Evolutionary conservation across 345 rosid species (phyloP).

Genomic region (Atalantia buxifolia): DNA sequence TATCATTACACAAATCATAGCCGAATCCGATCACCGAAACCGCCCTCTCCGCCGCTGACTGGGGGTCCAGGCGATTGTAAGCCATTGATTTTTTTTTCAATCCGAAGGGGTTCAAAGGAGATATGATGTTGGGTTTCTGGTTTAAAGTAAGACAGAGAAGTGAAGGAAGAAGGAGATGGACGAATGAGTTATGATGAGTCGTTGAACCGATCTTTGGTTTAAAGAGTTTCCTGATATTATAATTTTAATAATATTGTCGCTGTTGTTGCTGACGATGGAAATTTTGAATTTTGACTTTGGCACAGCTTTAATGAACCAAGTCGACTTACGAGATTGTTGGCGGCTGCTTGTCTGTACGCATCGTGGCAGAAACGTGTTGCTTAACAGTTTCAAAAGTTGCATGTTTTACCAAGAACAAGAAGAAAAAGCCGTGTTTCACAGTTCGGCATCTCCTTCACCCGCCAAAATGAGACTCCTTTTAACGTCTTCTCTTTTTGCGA

Average conservation of each 20-base stretch:
- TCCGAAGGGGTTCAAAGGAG: neutral
- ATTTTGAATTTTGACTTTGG: conserved; percentile 12
- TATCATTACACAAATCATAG: conserved; percentile 57
- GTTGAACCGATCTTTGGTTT: conserved; percentile 33
- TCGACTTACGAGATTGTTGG: neutral
- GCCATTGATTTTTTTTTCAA: conserved; percentile 32
- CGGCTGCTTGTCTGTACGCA: neutral
- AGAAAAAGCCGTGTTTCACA: neutral
- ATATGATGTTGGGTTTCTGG: conserved; percentile 18
- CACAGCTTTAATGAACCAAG: neutral
- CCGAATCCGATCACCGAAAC: conserved; percentile 88
- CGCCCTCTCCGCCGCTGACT: conserved; percentile 78
- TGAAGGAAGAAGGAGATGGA: neutral
- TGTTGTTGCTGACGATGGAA: neutral
- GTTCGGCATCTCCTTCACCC: neutral
- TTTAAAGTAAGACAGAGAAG: conserved; percentile 15
- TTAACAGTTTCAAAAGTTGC: neutral
- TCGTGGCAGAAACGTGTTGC: neutral
- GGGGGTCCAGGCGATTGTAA: conserved; percentile 48
- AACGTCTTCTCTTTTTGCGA: no score
- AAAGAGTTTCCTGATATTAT: conserved; percentile 2
- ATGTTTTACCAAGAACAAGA: neutral
- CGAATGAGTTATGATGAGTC: conserved; percentile 16
- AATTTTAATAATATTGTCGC: neutral
- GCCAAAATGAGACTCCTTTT: neutral